Evolutionary conservation across 768 basidiomycete species (phyloP), one percentile per base, ranked within the genome.

Genomic region (Gautieria morchelliformis): DNA sequence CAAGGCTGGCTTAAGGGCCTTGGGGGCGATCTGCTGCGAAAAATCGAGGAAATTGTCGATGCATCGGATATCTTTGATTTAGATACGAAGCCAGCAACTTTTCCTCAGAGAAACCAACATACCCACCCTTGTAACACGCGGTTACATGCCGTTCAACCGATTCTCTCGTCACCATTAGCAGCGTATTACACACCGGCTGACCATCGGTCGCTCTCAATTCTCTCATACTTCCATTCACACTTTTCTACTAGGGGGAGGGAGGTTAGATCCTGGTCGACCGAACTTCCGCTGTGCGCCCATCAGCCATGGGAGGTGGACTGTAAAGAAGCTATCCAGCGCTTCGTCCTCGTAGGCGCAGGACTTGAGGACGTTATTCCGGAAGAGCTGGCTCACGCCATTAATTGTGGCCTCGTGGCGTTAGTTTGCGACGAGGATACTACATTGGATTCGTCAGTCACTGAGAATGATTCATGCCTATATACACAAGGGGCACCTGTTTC

Each of bases 1-100:
- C 94, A 95, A 83, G 95, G 95, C 2, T 99, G 95, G 95, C 80
- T 80, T 5, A 97, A 94, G 67, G 95, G 95, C 7, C 80, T 96
- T 3, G 95, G 95, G 3, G 85, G 82, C 15, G 89, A 95, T 63
- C 71, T 98, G 11, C 79, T 82, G 2, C 67, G 66, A 14, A 79
- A 79, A 60, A 85, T 99, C 49, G 85, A 93, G 62, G 78, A 78
- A 10, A 70, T 83, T 35, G 71, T 82, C 5, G 74, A 78, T 22
- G 81, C 89, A 0, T 81, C 82, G 0, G 72, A 81, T 57, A 69
- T 87, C 22, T 89, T 81, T 65, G 64, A 22, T 68, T 72, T 60
- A 62, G 62, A 40, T 44, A 56, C 6, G 27, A 35, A 58, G 22
- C 20, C 33, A 19, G 40, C 35, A 40, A 27, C n/a, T 19, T 20